Base-by-base conservation (phyloP, 768 basidiomycete genomes). In the Lentinula aciculospora region DNA sequence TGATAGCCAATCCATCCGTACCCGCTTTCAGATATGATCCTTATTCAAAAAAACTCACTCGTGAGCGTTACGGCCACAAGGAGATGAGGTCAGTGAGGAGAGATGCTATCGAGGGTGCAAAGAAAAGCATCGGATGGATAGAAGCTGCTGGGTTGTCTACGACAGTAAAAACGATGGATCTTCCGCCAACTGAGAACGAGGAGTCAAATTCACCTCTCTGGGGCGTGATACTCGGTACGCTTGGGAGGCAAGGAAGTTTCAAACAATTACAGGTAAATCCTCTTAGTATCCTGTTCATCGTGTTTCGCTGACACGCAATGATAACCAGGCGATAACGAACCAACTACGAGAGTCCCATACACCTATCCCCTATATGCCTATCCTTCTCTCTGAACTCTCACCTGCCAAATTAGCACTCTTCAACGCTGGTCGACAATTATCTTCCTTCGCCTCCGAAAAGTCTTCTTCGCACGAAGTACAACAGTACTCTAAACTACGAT, bases 1-100 rank as follows among this genome's bases (percentile, higher is more conserved):
- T 99, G 97, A 97, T 99, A 59, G 94, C 94, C n/a, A 99, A 99
- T 69, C 97, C 97, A 0, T 71, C 81, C 29, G 80, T 98, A 17
- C 94, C 97, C 10, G 95, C 97, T 0, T 99, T 97, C 74, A 85
- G 97, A 21, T 99, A 98, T 71, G 97, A 98, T 67, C 97, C 97
- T 3, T 99, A 98, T 71, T 92, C 94, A 21, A 99, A 99, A 71
- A 97, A 94, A 67, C 79, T 99, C 51, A 98, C 97, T 1, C 76
- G 93, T 58, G 97, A 99, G 68, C 80, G 85, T 3, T 99, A 98
- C 63, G 81, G 93, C 64, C 94, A 98, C 65, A 69, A 74, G 8
- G 88, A 94, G 73, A 99, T 99, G 97, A 82, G 86, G 47, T 66
- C 69, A 0, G 72, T 87, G 37, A 77, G 97, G 48, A 80, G 85